Evolutionary conservation across 2,329 filamentous ascomycete species (phyloP).

Genomic region (Penicillium sclerotigenum): DNA sequence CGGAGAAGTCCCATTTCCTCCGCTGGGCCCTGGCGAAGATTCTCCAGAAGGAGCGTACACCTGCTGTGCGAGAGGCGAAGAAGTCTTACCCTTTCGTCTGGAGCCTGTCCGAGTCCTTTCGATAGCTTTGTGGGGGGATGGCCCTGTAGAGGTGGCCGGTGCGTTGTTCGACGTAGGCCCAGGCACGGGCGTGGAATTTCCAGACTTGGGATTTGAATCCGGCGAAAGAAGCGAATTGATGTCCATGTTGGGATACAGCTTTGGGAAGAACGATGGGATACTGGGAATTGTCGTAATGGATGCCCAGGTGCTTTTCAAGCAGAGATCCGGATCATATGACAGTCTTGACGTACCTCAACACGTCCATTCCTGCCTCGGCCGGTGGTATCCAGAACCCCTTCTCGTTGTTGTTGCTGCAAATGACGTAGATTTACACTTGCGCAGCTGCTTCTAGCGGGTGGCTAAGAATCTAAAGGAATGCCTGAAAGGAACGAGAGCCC

Average conservation of each 20-base stretch:
- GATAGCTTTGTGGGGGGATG: conserved; percentile 37
- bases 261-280: conserved; percentile 7
- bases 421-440: conserved; percentile 10
- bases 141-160: conserved; percentile 23
- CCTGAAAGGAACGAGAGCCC: conserved; percentile 2
- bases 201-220: conserved; percentile 40
- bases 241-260: conserved; percentile 38
- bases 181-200: conserved; percentile 32
- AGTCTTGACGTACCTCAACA: conserved; percentile 31
- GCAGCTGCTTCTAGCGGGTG: background rate
- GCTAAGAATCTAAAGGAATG: background rate
- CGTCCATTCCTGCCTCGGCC: conserved; percentile 37
- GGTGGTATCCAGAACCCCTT: conserved; percentile 23
- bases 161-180: conserved; percentile 29
- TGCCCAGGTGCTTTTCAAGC: conserved; percentile 19
- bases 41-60: conserved; percentile 40
- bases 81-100: conserved; percentile 35
- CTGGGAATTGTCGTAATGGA: conserved; percentile 9
- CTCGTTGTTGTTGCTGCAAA: conserved; percentile 11
- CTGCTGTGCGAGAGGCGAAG: conserved; percentile 45
- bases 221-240: conserved; percentile 48
- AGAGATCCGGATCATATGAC: conserved; percentile 29
- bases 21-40: conserved; percentile 33
- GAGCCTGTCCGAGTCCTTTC: conserved; percentile 36
- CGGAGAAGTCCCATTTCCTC: conserved; percentile 37